A percentile compares a stretch with the other conserved stretches of the same genome.
Evolutionary conservation across 768 basidiomycete species (phyloP).

Genomic region (Mycena chlorophos): DNA sequence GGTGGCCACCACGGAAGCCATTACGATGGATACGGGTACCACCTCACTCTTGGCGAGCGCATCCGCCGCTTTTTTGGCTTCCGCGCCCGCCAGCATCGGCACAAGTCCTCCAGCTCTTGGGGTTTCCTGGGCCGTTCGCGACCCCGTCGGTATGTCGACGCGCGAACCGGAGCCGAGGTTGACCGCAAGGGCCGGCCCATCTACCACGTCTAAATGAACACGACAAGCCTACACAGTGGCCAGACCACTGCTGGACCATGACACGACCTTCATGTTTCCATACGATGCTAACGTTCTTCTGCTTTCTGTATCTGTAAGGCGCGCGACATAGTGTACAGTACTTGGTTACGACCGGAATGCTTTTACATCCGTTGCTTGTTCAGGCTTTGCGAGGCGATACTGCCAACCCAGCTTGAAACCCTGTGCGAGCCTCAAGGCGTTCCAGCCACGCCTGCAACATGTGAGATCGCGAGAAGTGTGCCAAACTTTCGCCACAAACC

Average conservation of each 20-base stretch:
- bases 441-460: conserved; percentile 22
- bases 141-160: conserved; percentile 50
- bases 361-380: too few species aligned
- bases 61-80: conserved; percentile 57
- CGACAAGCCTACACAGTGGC: background rate
- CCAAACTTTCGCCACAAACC: conserved; percentile 31
- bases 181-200: conserved; percentile 58
- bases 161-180: conserved; percentile 50
- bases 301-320: conserved; percentile 3
- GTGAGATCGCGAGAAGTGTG: background rate
- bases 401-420: conserved; percentile 9
- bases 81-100: conserved; percentile 41
- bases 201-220: conserved; percentile 36
- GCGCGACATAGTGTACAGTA: background rate
- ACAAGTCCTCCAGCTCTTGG: conserved; percentile 49
- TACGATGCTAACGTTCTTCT: background rate
- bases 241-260: background rate
- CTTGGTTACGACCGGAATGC: background rate
- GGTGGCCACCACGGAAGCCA: conserved; percentile 5
- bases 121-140: conserved; percentile 57
- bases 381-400: conserved; percentile 6
- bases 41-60: conserved; percentile 44
- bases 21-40: conserved; percentile 16
- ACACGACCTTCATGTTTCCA: background rate
- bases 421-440: conserved; percentile 11